Percentiles rank a stretch among this genome's conserved stretches.
Conservation (phyloP, 805 yeast genomes). For the Yarrowia sp. region DNA sequence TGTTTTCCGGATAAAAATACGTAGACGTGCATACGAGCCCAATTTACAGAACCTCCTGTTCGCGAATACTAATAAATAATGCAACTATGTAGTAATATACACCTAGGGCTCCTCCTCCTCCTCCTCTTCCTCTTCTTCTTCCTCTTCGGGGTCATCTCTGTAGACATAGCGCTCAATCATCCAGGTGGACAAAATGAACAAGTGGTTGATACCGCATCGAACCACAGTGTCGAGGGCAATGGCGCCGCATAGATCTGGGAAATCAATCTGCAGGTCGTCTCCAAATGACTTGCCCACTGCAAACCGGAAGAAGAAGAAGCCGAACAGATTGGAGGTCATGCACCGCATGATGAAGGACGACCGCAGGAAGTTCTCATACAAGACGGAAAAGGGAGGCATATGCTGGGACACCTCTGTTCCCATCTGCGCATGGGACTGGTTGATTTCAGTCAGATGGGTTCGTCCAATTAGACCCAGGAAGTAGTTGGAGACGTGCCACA, state of each 20-base stretch:
- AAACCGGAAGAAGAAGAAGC: slow-evolving; percentile 13
- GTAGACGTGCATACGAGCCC: too few species aligned
- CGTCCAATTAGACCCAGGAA: slow-evolving; percentile 7
- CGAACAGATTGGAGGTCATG: slow-evolving; percentile 7
- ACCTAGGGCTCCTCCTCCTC: background rate
- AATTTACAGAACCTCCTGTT: too few species aligned
- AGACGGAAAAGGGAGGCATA: background rate
- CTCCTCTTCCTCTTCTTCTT: background rate
- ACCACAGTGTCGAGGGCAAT: slow-evolving; percentile 6
- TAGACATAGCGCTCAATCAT: slow-evolving; percentile 2
- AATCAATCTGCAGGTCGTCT: slow-evolving; percentile 5
- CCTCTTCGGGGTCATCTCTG: background rate
- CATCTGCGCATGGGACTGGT: background rate
- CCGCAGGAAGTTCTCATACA: slow-evolving; percentile 8
- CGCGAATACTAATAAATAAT: slow-evolving; percentile 16
- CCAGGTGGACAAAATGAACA: slow-evolving; percentile 14
- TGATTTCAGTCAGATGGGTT: slow-evolving; percentile 12
- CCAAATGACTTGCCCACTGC: slow-evolving; percentile 3
- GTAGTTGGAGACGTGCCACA: slow-evolving; percentile 16
- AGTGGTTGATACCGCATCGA: slow-evolving; percentile 4
- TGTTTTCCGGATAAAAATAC: too few species aligned
- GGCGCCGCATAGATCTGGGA: slow-evolving; percentile 6
- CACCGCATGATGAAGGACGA: slow-evolving; percentile 11
- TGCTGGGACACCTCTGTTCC: background rate
- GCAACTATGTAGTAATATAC: background rate